These are phyloP conservation scores for Venturia effusa DNA, from an alignment of 2,329 filamentous ascomycete genomes.

Conservation along the genomic window DNA sequence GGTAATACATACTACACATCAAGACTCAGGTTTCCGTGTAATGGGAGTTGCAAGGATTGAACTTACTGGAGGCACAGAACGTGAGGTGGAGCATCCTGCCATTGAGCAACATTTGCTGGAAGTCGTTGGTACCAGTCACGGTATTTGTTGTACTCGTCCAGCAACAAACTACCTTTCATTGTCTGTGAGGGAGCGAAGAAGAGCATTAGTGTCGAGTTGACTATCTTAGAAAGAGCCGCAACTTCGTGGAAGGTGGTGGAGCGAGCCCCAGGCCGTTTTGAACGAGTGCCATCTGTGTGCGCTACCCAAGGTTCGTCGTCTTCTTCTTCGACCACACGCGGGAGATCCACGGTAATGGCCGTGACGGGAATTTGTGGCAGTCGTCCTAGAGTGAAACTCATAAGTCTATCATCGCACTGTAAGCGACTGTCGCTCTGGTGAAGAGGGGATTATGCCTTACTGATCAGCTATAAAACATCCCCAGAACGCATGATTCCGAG, in stretches of 20 bases:
- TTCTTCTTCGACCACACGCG: constrained; percentile 21
- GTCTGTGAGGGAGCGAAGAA: constrained; percentile 62
- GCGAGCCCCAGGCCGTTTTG: constrained; percentile 35
- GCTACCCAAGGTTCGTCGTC: constrained; percentile 22
- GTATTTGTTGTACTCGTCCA: constrained; percentile 48
- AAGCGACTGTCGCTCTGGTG: not conserved
- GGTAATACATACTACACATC: constrained; percentile 48
- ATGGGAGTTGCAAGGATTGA: constrained; percentile 3
- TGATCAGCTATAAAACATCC: constrained; percentile 30
- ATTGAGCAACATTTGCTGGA: constrained; percentile 49
- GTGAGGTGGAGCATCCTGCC: constrained; percentile 60
- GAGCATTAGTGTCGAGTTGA: constrained; percentile 60
- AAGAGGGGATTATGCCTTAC: constrained; percentile 3
- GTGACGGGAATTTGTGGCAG: constrained; percentile 36
- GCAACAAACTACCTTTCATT: constrained; percentile 49
- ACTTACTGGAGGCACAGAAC: constrained; percentile 54
- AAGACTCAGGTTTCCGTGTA: not conserved
- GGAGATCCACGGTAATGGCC: constrained; percentile 38
- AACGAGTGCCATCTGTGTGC: constrained; percentile 20
- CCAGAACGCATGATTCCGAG: constrained; percentile 43
- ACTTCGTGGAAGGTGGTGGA: constrained; percentile 41
- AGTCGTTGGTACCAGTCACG: constrained; percentile 61
- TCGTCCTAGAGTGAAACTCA: constrained; percentile 26
- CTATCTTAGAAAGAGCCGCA: constrained; percentile 57
- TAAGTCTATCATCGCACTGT: constrained; percentile 12